These are phyloP conservation scores for Tephrocybe sp. DNA, from an alignment of 768 basidiomycete species.

Conservation along the genomic window DNA sequence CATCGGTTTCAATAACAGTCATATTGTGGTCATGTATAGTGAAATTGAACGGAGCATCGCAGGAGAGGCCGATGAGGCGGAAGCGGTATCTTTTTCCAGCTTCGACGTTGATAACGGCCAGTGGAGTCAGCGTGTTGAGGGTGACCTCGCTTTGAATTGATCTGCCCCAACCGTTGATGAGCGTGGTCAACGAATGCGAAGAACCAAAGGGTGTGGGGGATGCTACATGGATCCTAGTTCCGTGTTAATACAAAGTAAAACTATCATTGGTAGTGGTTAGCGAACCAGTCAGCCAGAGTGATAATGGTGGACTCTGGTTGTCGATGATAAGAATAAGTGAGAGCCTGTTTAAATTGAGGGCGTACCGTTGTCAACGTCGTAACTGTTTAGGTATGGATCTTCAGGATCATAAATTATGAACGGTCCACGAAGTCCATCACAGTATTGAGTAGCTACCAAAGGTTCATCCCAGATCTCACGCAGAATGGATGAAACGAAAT, in stretches of 20 bases:
- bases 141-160: neutral
- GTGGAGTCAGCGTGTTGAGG: slow-evolving; percentile 1
- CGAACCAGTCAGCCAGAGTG: slow-evolving; percentile 1
- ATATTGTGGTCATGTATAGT: slow-evolving; percentile 41
- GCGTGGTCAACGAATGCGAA: neutral
- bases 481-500: slow-evolving; percentile 31
- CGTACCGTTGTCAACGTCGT: slow-evolving; percentile 24
- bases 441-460: slow-evolving; percentile 23
- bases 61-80: slow-evolving; percentile 32
- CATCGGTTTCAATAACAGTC: slow-evolving; percentile 55
- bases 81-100: slow-evolving; percentile 35
- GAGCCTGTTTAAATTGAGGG: no score
- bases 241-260: neutral
- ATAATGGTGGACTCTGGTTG: slow-evolving; percentile 1
- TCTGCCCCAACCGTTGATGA: slow-evolving; percentile 1
- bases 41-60: slow-evolving; percentile 38
- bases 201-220: neutral
- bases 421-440: slow-evolving; percentile 2
- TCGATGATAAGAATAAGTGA: neutral
- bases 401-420: slow-evolving; percentile 24
- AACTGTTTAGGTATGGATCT: slow-evolving; percentile 28
- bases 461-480: no score
- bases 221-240: neutral
- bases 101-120: slow-evolving; percentile 36
- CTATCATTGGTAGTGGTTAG: neutral